These are phyloP conservation scores for Morella rubra DNA, from an alignment of 306 rosid species.

Conservation along the genomic window DNA sequence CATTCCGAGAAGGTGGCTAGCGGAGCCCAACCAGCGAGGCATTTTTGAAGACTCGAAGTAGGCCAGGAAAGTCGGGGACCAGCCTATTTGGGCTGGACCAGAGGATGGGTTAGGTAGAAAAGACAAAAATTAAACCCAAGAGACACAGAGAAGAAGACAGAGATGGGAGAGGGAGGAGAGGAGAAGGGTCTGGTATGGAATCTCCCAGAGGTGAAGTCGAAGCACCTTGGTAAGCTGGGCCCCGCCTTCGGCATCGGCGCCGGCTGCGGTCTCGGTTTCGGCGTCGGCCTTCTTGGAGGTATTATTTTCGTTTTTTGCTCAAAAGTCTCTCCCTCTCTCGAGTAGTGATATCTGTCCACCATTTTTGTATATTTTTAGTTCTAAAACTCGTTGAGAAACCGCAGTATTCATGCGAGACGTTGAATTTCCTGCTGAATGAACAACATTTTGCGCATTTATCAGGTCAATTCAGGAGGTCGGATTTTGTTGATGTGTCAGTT, in stretches of 20 bases:
- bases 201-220: conserved; percentile 57
- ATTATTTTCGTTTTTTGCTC: neutral
- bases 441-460: neutral
- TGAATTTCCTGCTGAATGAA: neutral
- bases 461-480: too few species aligned
- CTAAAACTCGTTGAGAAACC: neutral
- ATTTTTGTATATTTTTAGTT: neutral
- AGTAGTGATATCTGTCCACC: neutral
- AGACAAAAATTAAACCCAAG: neutral
- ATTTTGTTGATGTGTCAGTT: neutral
- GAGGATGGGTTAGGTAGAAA: neutral
- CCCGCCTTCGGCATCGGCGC: conserved; percentile 85
- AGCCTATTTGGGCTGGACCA: too few species aligned
- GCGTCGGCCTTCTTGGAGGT: conserved; percentile 89
- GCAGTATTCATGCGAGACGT: neutral
- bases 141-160: neutral
- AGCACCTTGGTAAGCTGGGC: conserved; percentile 65
- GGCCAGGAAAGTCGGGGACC: too few species aligned
- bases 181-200: conserved; percentile 73
- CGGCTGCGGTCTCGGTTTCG: conserved; percentile 88
- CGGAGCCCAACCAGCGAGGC: too few species aligned
- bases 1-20: too few species aligned
- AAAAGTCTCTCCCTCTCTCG: neutral
- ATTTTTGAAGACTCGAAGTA: too few species aligned
- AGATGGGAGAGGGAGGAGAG: conserved; percentile 27